A percentile compares a stretch with the other conserved stretches of the same genome.
Evolutionary conservation across 495 filamentous ascomycete genomes (phyloP).

Genomic region (Gamarada debralockiae): DNA sequence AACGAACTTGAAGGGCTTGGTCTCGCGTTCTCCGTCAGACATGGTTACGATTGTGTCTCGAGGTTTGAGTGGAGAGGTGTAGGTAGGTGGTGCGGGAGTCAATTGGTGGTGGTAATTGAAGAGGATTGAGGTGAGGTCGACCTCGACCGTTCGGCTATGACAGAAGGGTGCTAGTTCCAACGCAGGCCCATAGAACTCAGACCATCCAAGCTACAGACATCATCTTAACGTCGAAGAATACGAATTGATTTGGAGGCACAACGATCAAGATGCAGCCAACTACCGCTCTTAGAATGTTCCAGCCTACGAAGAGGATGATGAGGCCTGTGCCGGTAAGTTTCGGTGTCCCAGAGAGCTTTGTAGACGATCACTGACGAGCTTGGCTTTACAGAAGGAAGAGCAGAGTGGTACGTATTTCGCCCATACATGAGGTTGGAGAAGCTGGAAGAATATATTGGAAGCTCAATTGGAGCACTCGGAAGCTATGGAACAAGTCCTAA

Average conservation of each 20-base stretch:
- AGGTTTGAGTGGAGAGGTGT: conserved; percentile 8
- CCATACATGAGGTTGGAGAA: not conserved
- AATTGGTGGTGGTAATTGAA: conserved; percentile 17
- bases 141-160: conserved; percentile 15
- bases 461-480: not conserved
- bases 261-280: conserved; percentile 64
- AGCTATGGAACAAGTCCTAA: conserved; percentile 1
- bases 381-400: conserved; percentile 66
- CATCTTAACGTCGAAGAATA: not conserved
- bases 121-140: conserved; percentile 15
- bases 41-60: conserved; percentile 48
- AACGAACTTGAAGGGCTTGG: conserved; percentile 99
- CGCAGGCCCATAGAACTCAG: not conserved
- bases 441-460: not conserved
- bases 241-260: conserved; percentile 1
- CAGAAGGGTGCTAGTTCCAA: not conserved
- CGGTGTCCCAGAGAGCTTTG: not conserved
- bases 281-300: conserved; percentile 48
- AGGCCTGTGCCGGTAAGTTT: conserved; percentile 75
- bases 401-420: conserved; percentile 66
- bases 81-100: conserved; percentile 6
- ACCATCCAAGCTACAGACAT: conserved; percentile 1
- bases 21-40: conserved; percentile 87
- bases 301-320: conserved; percentile 61
- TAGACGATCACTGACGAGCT: conserved; percentile 28